A percentile compares a stretch with the other conserved stretches of the same genome.
phyloP scores from a whole-genome alignment of 2,329 filamentous ascomycete species.

The Aureobasidium sp. region DNA sequence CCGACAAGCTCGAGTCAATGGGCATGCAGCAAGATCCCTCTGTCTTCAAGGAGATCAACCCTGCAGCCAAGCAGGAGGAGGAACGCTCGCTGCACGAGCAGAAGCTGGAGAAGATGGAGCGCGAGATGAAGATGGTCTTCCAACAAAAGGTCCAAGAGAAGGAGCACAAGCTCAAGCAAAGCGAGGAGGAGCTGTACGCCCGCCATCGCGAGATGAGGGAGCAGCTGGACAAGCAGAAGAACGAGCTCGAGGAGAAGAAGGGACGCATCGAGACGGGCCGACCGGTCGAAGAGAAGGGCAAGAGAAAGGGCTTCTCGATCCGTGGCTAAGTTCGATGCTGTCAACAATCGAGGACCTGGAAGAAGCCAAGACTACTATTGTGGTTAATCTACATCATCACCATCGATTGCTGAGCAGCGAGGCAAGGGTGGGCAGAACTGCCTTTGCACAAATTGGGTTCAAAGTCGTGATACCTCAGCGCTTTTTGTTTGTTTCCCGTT shows the following conservation, averaged over 20 bases:
- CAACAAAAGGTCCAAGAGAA: constrained; percentile 99
- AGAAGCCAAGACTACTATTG: constrained; percentile 19
- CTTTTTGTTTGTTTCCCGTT: constrained; percentile 15
- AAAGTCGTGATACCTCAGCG: constrained; percentile 26
- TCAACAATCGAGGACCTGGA: background rate
- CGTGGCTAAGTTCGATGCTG: constrained; percentile 37
- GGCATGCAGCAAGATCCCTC: constrained; percentile 96
- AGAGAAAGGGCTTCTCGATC: constrained; percentile 99
- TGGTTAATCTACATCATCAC: constrained; percentile 22
- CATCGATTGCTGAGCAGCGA: constrained; percentile 13
- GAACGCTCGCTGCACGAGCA: constrained; percentile 96
- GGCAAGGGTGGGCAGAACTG: constrained; percentile 7
- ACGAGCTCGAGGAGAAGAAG: constrained; percentile 98
- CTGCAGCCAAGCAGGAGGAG: constrained; percentile 98
- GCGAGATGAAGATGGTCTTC: constrained; percentile 99
- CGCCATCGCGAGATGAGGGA: constrained; percentile 99
- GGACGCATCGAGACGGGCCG: constrained; percentile 85
- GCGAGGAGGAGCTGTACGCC: constrained; percentile 96
- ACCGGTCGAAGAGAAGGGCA: constrained; percentile 93
- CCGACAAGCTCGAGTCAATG: constrained; percentile 97
- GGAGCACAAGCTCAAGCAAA: constrained; percentile 98
- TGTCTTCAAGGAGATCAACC: constrained; percentile 99
- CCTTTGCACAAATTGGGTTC: constrained; percentile 16
- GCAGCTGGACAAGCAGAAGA: constrained; percentile 87
- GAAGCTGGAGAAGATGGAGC: constrained; percentile 99